Percentiles rank a stretch among this genome's conserved stretches.
Evolutionary conservation across 192 early-diverging fungal species (phyloP).

Genomic region (Piromyces finnis): DNA sequence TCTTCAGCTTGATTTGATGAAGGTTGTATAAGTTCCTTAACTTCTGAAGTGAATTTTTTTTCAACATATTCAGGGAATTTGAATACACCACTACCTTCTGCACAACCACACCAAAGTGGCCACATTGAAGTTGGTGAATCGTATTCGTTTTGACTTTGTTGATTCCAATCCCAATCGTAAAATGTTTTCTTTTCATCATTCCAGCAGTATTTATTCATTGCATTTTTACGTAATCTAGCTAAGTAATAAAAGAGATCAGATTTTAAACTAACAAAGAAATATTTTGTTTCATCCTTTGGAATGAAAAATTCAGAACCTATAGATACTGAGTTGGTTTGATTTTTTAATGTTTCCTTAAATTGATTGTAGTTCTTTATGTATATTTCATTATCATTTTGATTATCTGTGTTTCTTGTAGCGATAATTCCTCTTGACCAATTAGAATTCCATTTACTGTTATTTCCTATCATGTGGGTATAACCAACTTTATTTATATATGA

Average conservation of each 20-base stretch:
- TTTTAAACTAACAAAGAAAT: constrained; percentile 18
- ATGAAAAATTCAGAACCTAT: neutral
- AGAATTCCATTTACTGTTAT: neutral
- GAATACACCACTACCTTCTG: constrained; percentile 2
- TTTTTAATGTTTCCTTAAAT: neutral
- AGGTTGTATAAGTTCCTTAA: neutral
- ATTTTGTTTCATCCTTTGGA: neutral
- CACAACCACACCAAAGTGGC: constrained; percentile 82
- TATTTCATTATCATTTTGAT: neutral
- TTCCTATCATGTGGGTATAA: neutral
- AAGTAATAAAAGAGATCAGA: constrained; percentile 22
- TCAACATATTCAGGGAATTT: neutral
- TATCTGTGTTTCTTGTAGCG: neutral
- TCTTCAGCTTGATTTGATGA: constrained; percentile 52
- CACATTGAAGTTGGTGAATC: constrained; percentile 79
- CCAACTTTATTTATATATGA: neutral
- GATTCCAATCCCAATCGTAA: constrained; percentile 77
- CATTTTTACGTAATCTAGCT: constrained; percentile 32
- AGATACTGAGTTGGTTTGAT: neutral
- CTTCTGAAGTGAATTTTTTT: neutral
- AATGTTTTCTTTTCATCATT: constrained; percentile 56
- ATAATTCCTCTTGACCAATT: neutral
- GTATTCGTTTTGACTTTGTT: constrained; percentile 47
- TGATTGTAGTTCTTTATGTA: neutral
- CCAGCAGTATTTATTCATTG: constrained; percentile 72